Evolutionary conservation across 306 rosid genomes (phyloP), one percentile per base, ranked within the genome.

Genomic region (Lablab purpureus): DNA sequence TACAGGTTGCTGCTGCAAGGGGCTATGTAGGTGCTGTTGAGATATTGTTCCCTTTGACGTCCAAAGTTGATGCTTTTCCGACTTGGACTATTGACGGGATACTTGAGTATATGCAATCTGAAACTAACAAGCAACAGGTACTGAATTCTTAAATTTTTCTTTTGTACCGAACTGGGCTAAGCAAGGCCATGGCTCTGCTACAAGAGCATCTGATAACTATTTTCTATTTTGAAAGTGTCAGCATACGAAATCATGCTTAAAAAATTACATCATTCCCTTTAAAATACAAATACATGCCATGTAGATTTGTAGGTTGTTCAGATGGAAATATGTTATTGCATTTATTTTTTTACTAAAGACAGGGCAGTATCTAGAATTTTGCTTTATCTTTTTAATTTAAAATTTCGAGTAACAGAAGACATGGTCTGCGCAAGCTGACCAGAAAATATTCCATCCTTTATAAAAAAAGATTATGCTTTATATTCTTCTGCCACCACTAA

Each of bases 81-180:
- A 87, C 86, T 63, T 93, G 99, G 99, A 90, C 91, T 41, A 68
- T 91, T 81, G 96, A 91, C 41, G 92, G 91, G 32, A 67, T 95
- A 76, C 80, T 95, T 2, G 92, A 90, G 82, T 70, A 78, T 78
- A 87, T 87, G 87, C 93, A 94, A 71, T 84, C 89, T 66, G 97
- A 89, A 81, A 81, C 64, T 75, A 88, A 84, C 80, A 88, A 63
- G 21, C 87, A 82, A 67, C 96, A 77, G 97, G 99, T 95, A 86
- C 25, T 77, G 34, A 75, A 56, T 52, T 79, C 75, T 36, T 50
- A 45, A 63, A 21, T 9, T 46, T 37, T 40, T 73, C 3, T 63
- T 58, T 69, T 51, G 47, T 58, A 10, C 49, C 15, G 59, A n/a
- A 37, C 15, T 55, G 73, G 47, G 45, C 40, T 66, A 67, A 69